Conservation (phyloP, 495 filamentous ascomycete genomes). For the Aspergillus mulundensis region DNA sequence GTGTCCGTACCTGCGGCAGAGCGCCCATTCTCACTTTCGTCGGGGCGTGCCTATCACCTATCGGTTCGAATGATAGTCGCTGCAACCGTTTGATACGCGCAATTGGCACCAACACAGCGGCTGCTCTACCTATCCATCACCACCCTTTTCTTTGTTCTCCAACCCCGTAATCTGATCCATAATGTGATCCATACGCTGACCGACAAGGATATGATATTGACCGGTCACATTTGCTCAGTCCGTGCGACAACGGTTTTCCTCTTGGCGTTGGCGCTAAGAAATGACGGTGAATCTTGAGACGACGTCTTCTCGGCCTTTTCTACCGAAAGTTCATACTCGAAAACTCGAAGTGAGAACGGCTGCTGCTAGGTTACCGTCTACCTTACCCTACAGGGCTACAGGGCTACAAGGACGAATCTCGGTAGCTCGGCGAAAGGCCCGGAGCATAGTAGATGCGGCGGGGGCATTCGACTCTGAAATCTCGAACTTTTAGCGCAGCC, state of each 20-base stretch:
- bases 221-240: constrained; percentile 7
- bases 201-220: not conserved
- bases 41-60: not conserved
- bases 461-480: not conserved
- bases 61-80: not conserved
- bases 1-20: not conserved
- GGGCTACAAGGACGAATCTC: not conserved
- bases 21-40: not conserved
- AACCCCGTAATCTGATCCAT: not conserved
- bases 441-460: not conserved
- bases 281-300: not conserved
- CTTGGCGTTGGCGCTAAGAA: not conserved
- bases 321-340: too few relatives aligned
- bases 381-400: not conserved
- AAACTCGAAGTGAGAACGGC: too few relatives aligned
- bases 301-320: not conserved
- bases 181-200: not conserved
- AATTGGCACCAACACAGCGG: not conserved
- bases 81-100: not conserved
- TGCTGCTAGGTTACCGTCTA: not conserved
- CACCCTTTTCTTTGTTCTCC: not conserved
- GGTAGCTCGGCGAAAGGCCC: not conserved
- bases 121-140: not conserved
- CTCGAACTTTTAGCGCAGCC: not conserved
- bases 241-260: constrained; percentile 20